phyloP scores from a whole-genome alignment of 2,329 filamentous ascomycete species.

The Amauroascus niger region DNA sequence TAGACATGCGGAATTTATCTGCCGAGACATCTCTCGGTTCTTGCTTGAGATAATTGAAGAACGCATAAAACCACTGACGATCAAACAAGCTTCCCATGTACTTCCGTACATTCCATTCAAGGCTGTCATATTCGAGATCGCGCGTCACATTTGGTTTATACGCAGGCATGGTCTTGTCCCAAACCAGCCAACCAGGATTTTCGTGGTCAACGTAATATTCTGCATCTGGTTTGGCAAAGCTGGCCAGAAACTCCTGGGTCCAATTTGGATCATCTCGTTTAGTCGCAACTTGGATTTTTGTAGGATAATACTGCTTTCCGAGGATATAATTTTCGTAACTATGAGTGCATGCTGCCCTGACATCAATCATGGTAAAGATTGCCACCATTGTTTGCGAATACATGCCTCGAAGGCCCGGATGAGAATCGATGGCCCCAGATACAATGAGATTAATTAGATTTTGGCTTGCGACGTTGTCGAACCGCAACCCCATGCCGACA shows the following conservation, averaged over 20 bases:
- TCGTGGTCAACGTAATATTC: conserved; percentile 88
- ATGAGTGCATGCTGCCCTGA: conserved; percentile 75
- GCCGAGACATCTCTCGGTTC: conserved; percentile 73
- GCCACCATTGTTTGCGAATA: conserved; percentile 72
- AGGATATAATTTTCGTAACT: conserved; percentile 78
- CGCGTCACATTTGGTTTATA: conserved; percentile 59
- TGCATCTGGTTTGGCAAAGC: conserved; percentile 66
- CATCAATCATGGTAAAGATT: conserved; percentile 76
- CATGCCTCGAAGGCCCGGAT: conserved; percentile 71
- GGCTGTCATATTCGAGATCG: conserved; percentile 67
- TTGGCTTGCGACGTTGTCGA: conserved; percentile 72
- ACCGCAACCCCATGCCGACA: conserved; percentile 81
- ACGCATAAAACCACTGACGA: conserved; percentile 74
- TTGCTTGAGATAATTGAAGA: conserved; percentile 91
- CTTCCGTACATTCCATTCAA: conserved; percentile 62
- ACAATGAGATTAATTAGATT: conserved; percentile 76
- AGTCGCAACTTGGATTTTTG: conserved; percentile 65
- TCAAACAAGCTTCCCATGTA: conserved; percentile 75
- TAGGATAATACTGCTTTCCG: conserved; percentile 66
- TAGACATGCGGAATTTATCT: conserved; percentile 83
- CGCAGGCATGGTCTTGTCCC: conserved; percentile 78
- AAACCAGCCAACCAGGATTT: conserved; percentile 91
- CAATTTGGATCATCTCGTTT: conserved; percentile 64
- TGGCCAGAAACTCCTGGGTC: conserved; percentile 66
- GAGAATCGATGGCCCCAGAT: conserved; percentile 75